Base-by-base conservation (phyloP, 306 rosid species). In the Trichosanthes cucumerina region DNA sequence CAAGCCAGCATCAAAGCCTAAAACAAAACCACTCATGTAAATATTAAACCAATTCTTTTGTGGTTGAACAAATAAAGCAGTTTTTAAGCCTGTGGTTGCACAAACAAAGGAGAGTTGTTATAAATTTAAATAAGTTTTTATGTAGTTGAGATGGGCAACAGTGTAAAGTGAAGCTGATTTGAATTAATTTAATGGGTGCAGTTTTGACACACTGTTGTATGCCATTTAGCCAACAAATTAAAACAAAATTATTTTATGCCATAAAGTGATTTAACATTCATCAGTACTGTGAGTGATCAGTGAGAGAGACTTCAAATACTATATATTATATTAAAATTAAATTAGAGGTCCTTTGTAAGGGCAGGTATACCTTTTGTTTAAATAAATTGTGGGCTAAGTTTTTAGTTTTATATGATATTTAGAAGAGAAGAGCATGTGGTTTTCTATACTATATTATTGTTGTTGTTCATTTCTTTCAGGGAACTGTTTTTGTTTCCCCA, bases 161-260 rank as follows among this genome's bases (percentile, higher is more conserved):
- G 19, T 68, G 28, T 60, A 46, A 74, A 86, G 78, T 82, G 56
- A 28, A 79, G 84, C 52, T 33, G 26, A 38, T 65, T 47, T 64
- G 50, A n/a, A 47, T 47, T 47, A 74, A 54, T 65, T 60, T 81
- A 41, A 80, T 73, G 71, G 84, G 84, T 84, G 90, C 81, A 65
- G 71, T 53, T 79, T 66, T 9, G 33, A 68, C 11, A 68, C 79
- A 82, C 87, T 88, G 83, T 62, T 89, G 88, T 86, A 79, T 74
- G 87, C 84, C 85, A 84, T 87, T 90, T 88, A 79, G 80, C 83
- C 86, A 87, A 86, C 97, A 92, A 28, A 28, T 28, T 28, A 28
- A 3, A 77, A 21, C 76, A 28, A 57, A 54, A 28, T 76, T 66
- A 79, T 81, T 89, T 81, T 82, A 81, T 68, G 10, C 0, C 53